Percentiles rank a stretch among this genome's conserved stretches.
These are phyloP conservation scores for Neonectria hederae DNA, from an alignment of 2,329 filamentous ascomycete species.

Conservation along the genomic window DNA sequence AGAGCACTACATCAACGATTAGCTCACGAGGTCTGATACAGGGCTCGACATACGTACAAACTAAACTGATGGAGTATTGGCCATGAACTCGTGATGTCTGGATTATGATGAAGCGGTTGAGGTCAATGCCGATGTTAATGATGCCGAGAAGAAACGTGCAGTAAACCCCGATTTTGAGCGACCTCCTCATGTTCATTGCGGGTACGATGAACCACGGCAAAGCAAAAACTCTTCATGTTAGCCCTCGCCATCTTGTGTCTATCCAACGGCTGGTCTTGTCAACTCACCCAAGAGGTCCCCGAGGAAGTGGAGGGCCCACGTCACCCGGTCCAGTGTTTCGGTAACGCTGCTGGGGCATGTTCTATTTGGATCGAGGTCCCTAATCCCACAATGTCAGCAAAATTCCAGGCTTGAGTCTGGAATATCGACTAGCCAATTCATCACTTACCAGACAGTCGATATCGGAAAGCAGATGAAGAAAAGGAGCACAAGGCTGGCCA, in stretches of 20 bases:
- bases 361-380: neutral
- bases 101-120: slow-evolving; percentile 30
- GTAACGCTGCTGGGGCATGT: neutral
- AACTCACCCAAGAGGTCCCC: slow-evolving; percentile 8
- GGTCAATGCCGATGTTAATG: slow-evolving; percentile 29
- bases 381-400: neutral
- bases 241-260: too few relatives aligned
- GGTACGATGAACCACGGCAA: slow-evolving; percentile 5
- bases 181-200: slow-evolving; percentile 26
- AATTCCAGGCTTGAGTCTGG: neutral
- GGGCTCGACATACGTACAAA: slow-evolving; percentile 9
- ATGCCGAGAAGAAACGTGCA: slow-evolving; percentile 30
- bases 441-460: slow-evolving; percentile 24
- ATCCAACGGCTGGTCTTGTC: too few relatives aligned
- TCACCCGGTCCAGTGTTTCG: neutral
- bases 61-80: slow-evolving; percentile 28
- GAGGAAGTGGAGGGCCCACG: neutral
- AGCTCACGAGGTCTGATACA: neutral
- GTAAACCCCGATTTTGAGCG: slow-evolving; percentile 28
- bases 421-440: fast-evolving
- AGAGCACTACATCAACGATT: slow-evolving; percentile 17
- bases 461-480: slow-evolving; percentile 31
- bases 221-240: slow-evolving; percentile 9
- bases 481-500: slow-evolving; percentile 19
- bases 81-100: slow-evolving; percentile 5